These are phyloP conservation scores for Collybia sp. DNA, from an alignment of 768 basidiomycete species.

Conservation along the genomic window DNA sequence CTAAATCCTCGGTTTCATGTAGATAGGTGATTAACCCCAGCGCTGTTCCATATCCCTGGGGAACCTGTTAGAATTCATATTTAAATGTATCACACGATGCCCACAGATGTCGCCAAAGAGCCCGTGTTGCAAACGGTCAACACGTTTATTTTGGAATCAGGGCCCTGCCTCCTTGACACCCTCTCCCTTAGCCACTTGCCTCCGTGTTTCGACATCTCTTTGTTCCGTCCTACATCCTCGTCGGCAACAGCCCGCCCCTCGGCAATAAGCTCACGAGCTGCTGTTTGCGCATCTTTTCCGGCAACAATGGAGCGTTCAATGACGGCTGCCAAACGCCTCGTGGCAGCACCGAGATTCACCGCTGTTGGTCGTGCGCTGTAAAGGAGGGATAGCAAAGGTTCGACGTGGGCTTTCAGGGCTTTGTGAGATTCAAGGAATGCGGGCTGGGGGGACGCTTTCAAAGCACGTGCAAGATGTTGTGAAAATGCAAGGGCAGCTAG, in stretches of 20 bases:
- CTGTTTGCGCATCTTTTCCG: slow-evolving; percentile 35
- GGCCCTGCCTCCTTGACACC: slow-evolving; percentile 29
- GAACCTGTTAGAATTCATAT: slow-evolving; percentile 3
- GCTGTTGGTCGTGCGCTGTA: slow-evolving; percentile 92
- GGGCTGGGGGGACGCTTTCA: slow-evolving; percentile 41
- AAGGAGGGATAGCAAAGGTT: slow-evolving; percentile 62
- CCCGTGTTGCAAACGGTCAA: slow-evolving; percentile 98
- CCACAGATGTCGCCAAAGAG: slow-evolving; percentile 87
- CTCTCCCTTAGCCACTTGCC: slow-evolving; percentile 77
- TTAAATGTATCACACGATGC: slow-evolving; percentile 14
- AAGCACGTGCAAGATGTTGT: slow-evolving; percentile 51
- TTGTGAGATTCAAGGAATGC: slow-evolving; percentile 51
- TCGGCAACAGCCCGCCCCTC: slow-evolving; percentile 74
- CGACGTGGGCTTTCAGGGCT: slow-evolving; percentile 50
- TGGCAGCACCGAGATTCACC: slow-evolving; percentile 90
- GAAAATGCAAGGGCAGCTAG: slow-evolving; percentile 82
- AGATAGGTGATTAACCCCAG: slow-evolving; percentile 91
- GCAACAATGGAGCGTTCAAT: slow-evolving; percentile 41
- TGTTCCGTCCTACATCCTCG: slow-evolving; percentile 87
- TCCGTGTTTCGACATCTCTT: slow-evolving; percentile 78
- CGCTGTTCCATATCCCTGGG: slow-evolving; percentile 94
- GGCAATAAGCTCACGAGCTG: slow-evolving; percentile 58
- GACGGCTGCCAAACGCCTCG: slow-evolving; percentile 56
- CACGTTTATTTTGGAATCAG: slow-evolving; percentile 61
- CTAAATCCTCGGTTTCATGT: slow-evolving; percentile 70